These are phyloP conservation scores for Mucor racemosus DNA, from an alignment of 371 early-diverging fungal genomes.

Conservation along the genomic window DNA sequence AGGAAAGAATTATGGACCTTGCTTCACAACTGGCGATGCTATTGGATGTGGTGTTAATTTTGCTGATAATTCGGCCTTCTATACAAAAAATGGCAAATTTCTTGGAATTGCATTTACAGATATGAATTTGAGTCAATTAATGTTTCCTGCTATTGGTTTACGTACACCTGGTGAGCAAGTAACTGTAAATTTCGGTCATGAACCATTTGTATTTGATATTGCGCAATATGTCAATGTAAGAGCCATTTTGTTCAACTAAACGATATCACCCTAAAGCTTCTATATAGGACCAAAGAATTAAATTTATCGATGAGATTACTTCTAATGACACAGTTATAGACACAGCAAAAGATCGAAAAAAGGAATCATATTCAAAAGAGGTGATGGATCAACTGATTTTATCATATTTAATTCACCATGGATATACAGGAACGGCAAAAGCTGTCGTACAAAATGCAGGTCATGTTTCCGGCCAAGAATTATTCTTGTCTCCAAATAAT, in stretches of 20 bases:
- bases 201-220: slow-evolving; percentile 88
- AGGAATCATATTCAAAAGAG: slow-evolving; percentile 15
- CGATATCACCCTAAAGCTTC: background rate
- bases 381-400: slow-evolving; percentile 67
- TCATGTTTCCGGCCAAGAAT: slow-evolving; percentile 18
- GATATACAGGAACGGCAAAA: slow-evolving; percentile 73
- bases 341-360: background rate
- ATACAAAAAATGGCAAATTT: slow-evolving; percentile 89
- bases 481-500: slow-evolving; percentile 8
- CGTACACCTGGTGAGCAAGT: slow-evolving; percentile 88
- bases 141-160: slow-evolving; percentile 90
- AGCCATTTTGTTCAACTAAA: background rate
- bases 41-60: slow-evolving; percentile 95
- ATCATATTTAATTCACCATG: slow-evolving; percentile 80
- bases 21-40: slow-evolving; percentile 88
- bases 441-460: slow-evolving; percentile 46
- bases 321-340: background rate
- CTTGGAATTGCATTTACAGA: slow-evolving; percentile 65
- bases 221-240: slow-evolving; percentile 62
- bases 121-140: slow-evolving; percentile 39
- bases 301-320: slow-evolving; percentile 12
- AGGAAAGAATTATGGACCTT: slow-evolving; percentile 89
- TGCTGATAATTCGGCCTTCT: slow-evolving; percentile 74
- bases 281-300: slow-evolving; percentile 11
- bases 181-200: slow-evolving; percentile 89